Conservation (phyloP, 352 stramenopile species). For the Globisporangium emineosum region DNA sequence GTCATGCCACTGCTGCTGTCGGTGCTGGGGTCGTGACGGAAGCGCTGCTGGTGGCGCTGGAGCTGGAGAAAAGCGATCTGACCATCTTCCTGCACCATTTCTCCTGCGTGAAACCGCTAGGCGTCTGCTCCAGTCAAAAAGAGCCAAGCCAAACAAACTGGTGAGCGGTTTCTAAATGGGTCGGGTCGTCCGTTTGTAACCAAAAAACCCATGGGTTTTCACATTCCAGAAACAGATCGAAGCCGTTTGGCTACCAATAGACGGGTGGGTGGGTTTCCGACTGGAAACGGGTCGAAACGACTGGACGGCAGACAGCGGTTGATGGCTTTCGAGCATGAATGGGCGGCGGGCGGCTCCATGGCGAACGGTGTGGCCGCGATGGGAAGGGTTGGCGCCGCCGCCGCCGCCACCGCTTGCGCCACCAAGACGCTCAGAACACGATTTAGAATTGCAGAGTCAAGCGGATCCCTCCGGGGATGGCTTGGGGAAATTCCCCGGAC, state of each 20-base stretch:
- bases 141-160: neutral
- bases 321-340: no score
- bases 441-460: slow-evolving; percentile 93
- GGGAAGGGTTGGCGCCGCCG: neutral
- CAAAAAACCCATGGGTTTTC: neutral
- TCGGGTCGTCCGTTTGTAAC: neutral
- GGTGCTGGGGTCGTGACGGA: neutral
- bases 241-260: neutral
- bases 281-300: neutral
- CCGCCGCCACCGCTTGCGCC: neutral
- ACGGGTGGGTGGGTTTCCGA: neutral
- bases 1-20: neutral
- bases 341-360: no score
- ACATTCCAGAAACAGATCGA: neutral
- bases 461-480: slow-evolving; percentile 44
- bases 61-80: slow-evolving; percentile 8
- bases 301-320: neutral
- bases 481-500: slow-evolving; percentile 91
- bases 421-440: slow-evolving; percentile 60
- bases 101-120: neutral
- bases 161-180: neutral
- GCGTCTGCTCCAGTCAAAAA: slow-evolving; percentile 10
- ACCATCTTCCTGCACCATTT: slow-evolving; percentile 1
- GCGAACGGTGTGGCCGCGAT: no score
- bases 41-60: neutral